A percentile compares a stretch with the other conserved stretches of the same genome.
phyloP scores from a whole-genome alignment of 2,329 filamentous ascomycete species.

The Xylaria digitata region DNA sequence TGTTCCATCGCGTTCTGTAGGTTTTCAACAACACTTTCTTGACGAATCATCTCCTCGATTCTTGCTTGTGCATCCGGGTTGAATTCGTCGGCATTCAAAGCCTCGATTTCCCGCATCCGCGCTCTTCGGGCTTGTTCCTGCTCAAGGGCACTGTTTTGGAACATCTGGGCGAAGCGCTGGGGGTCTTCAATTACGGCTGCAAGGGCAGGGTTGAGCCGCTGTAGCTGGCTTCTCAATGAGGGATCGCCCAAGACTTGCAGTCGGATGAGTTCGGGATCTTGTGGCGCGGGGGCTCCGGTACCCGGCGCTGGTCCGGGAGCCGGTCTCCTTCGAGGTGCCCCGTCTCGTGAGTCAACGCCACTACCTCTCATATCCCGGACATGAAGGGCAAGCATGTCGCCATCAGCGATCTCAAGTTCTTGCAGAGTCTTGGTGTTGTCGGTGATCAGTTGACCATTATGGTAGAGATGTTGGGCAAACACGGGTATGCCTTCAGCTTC shows the following conservation, averaged over 20 bases:
- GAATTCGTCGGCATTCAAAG: slow-evolving; percentile 93
- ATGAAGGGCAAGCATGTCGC: slow-evolving; percentile 92
- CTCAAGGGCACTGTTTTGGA: slow-evolving; percentile 73
- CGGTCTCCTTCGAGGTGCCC: slow-evolving; percentile 49
- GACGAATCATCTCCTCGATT: slow-evolving; percentile 97
- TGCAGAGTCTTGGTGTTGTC: slow-evolving; percentile 85
- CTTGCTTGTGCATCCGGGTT: slow-evolving; percentile 89
- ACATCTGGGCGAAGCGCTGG: slow-evolving; percentile 78
- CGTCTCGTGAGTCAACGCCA: slow-evolving; percentile 53
- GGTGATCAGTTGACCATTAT: slow-evolving; percentile 84
- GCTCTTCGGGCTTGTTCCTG: slow-evolving; percentile 79
- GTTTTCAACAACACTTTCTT: slow-evolving; percentile 94
- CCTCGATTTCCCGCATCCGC: slow-evolving; percentile 83
- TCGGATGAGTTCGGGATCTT: slow-evolving; percentile 84
- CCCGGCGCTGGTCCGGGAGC: slow-evolving; percentile 26
- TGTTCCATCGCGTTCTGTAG: slow-evolving; percentile 96
- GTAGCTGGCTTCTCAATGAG: slow-evolving; percentile 75
- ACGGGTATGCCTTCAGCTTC: slow-evolving; percentile 82
- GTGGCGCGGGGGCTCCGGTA: slow-evolving; percentile 51
- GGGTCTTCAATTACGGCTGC: slow-evolving; percentile 81
- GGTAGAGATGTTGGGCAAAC: slow-evolving; percentile 83
- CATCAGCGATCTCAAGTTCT: slow-evolving; percentile 82
- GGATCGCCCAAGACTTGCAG: slow-evolving; percentile 86
- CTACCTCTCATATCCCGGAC: slow-evolving; percentile 71
- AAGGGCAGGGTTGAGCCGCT: slow-evolving; percentile 79